Base-by-base conservation (phyloP, 148 eudicot genomes). In the Nyssa sinensis region DNA sequence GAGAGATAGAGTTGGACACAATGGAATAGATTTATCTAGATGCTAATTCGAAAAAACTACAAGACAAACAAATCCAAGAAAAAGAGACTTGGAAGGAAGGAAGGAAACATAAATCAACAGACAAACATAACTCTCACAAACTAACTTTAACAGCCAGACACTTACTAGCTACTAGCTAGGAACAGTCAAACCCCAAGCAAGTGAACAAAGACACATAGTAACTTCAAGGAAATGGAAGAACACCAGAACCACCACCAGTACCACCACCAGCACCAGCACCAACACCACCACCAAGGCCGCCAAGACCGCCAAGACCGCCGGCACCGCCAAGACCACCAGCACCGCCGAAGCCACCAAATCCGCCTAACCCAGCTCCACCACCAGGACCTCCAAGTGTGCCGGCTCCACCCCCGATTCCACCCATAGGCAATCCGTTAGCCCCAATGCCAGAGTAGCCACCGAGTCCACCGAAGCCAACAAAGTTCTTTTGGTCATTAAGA, bases 401-500 rank as follows among this genome's bases (percentile, higher is more conserved):
- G 1, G 32, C 64, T 12, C 74, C 80, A 11, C 23, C 74, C 0
- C 84, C 84, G 39, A 73, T 9, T 6, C 84, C 83, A 39, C 83
- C 83, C 34, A 77, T 16, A 11, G 80, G 84, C 58, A 77, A 7
- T 5, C 84, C 81, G 24, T 58, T 29, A 23, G 21, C 12, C 17
- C 75, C 84, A 9, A 77, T 10, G 31, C 84, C 84, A 21, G 37
- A 4, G 28, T 47, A 73, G 30, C 74, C 75, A 3, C 84, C 84
- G 17, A 84, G 1, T 5, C 87, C 87, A 10, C 78, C 80, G 19
- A 67, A 75, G 6, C 72, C 27, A 10, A 63, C 72, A 25, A 80
- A 27, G 60, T 83, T 86, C 79, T 86, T 83, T 58, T 86, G 73
- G 72, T 78, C 86, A 28, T 25, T 70, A 1, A 83, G 70, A 39